Percentiles rank a stretch among this genome's conserved stretches.
Evolutionary conservation across 108 stramenopile genomes (phyloP).

Genomic region (Cyclotella cryptica): DNA sequence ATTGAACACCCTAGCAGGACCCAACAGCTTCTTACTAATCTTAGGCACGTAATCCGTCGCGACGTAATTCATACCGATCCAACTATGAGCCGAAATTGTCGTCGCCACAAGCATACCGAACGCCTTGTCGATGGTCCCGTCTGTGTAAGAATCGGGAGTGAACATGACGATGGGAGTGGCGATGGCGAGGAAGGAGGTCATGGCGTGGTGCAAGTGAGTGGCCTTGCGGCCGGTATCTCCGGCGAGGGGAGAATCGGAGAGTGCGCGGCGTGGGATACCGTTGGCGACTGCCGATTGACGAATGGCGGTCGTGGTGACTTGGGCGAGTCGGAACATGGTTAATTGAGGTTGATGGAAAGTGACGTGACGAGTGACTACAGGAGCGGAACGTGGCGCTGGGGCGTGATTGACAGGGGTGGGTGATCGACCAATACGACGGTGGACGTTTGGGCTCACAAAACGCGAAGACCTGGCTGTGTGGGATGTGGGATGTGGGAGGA

Average conservation of each 20-base stretch:
- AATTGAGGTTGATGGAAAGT: background rate
- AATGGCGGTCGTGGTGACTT: constrained; percentile 18
- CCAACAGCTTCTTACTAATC: constrained; percentile 69
- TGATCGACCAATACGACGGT: too few species aligned
- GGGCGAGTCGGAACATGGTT: constrained; percentile 20
- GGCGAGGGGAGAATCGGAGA: constrained; percentile 58
- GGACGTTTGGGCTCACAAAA: too few species aligned
- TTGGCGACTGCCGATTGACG: constrained; percentile 10
- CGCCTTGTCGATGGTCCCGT: constrained; percentile 63
- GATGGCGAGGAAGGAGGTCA: constrained; percentile 70
- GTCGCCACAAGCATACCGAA: constrained; percentile 79
- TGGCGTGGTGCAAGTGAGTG: constrained; percentile 77
- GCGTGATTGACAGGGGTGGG: background rate
- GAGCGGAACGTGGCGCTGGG: background rate
- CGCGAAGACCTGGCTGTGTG: too few species aligned
- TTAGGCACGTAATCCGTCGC: constrained; percentile 95
- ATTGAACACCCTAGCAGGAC: constrained; percentile 78
- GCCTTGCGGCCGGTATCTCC: constrained; percentile 79
- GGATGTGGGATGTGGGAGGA: too few species aligned
- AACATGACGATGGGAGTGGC: constrained; percentile 75
- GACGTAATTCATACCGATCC: constrained; percentile 95
- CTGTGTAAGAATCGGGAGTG: constrained; percentile 64
- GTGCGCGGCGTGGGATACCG: constrained; percentile 19
- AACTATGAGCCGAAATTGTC: constrained; percentile 80
- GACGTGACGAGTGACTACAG: background rate